Evolutionary conservation across 2,329 filamentous ascomycete species (phyloP), one percentile per base, ranked within the genome.

Genomic region (Phaeophleospora eucalypticola): DNA sequence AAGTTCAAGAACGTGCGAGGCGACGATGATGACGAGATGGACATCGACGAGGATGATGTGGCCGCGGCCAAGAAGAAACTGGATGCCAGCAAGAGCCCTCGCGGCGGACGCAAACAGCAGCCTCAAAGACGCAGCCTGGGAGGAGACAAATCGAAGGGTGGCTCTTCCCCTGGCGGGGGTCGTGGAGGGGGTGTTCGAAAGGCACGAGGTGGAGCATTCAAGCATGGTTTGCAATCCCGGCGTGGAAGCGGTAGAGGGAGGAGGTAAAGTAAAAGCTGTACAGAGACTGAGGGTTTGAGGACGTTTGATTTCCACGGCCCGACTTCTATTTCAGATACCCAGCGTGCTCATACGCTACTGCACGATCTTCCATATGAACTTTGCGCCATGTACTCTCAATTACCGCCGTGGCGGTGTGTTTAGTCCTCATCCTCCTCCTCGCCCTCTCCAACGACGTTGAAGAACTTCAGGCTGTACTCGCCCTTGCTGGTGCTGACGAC

Each of bases 401-500:
- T n/a, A n/a, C n/a, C n/a, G n/a, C n/a, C n/a, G n/a, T n/a, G n/a
- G n/a, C n/a, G n/a, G n/a, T n/a, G n/a, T n/a, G n/a, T 45, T 82
- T 96, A 98, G 76, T 98, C 93, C 70, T 98, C 93, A 71, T 98
- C 93, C 70, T 98, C 93, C 64, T 97, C 93, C 65, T 82, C 90
- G 73, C 90, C 91, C 73, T 98, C 93, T 76, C 95, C 93, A 69
- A 96, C 91, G 71, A 98, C 90, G 82, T 98, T 98, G 89, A 95
- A 98, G 90, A 98, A 98, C 81, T 95, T 90, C 77, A 98, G 86
- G 82, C 96, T 90, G 81, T 98, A 98, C 61, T 96, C 90, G 71
- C 93, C 91, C 80, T 91, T 91, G 74, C 87, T 89, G 72, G 91
- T 97, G 65, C 89, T 94, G 70, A 98, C 93, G 66, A 98, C 91